Base-by-base conservation (phyloP, 1,284 basidiomycete species). In the Rhodotorula mucilaginosa region DNA sequence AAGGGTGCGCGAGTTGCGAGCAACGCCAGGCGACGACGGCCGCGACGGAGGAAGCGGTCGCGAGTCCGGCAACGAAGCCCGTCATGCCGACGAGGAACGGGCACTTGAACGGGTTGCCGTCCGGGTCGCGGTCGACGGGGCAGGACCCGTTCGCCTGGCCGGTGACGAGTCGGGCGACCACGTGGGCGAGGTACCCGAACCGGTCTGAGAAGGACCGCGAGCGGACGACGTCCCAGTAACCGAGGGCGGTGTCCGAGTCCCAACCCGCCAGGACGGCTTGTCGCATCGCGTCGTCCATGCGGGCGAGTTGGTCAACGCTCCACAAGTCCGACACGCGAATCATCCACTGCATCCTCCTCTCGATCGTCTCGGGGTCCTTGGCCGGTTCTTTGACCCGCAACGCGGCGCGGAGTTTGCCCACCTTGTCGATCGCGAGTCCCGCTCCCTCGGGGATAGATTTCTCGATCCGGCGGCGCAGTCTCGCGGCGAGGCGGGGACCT, bases 291-390 rank as follows among this genome's bases (percentile, higher is more conserved):
- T 89, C 87, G 78, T 90, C 87, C 78, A 93, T 83, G 67, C 81
- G 77, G 16, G 87, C 87, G 60, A 93, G 85, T 70, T 93, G 89
- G 68, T 89, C 89, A 82, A 93, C 84, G 44, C 86, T 83, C 91
- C 94, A 98, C 51, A 84, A 82, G 72, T 93, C 92, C 82, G 94
- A 97, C 7, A 97, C 84, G 67, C 87, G 86, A 44, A 91, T 88
- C 92, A 98, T 97, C 95, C 94, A 98, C 75, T 86, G 86, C 96
- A 99, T 99, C 79, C 96, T 85, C 79, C 84, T 84, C 79, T 86
- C 87, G 60, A 91, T 88, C 62, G 89, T 77, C 58, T 85, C 83
- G 15, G 89, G 88, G n/a, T 91, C 93, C 3, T 81, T 81, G 3
- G 89, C 90, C 2, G 90, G 89, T 18, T 89, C 91, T 48, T 87